Percentiles rank a stretch among this genome's conserved stretches.
These are phyloP conservation scores for Piloderma croceum DNA, from an alignment of 768 basidiomycete species.

Conservation along the genomic window DNA sequence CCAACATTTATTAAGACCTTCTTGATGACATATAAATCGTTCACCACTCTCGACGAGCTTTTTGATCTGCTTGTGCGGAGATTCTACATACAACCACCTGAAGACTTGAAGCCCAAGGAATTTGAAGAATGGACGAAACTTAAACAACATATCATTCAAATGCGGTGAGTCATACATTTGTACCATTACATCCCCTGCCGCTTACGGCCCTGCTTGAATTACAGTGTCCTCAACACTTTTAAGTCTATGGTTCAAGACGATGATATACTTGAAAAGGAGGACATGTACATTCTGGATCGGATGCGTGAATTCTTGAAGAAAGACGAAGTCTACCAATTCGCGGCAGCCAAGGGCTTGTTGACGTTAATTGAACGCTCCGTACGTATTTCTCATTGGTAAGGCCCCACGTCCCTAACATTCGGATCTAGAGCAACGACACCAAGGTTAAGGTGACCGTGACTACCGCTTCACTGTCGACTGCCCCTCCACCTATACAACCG, in stretches of 20 bases:
- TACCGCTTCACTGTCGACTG: too few species aligned
- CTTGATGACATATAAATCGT: constrained; percentile 94
- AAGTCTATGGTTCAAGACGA: constrained; percentile 85
- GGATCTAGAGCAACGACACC: too few species aligned
- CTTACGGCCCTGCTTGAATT: constrained; percentile 5
- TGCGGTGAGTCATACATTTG: constrained; percentile 58
- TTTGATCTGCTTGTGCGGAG: constrained; percentile 77
- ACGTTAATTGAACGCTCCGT: constrained; percentile 76
- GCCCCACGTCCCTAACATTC: too few species aligned
- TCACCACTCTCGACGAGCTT: constrained; percentile 77
- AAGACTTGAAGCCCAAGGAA: constrained; percentile 55
- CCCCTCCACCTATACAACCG: too few species aligned
- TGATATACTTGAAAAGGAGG: constrained; percentile 81
- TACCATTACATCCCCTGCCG: not conserved
- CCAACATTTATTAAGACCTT: constrained; percentile 81
- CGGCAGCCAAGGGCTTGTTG: constrained; percentile 71
- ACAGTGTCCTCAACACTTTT: constrained; percentile 86
- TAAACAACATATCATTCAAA: constrained; percentile 83
- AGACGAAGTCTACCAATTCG: constrained; percentile 55
- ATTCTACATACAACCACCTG: constrained; percentile 74
- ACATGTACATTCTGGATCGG: constrained; percentile 70
- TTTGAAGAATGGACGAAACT: constrained; percentile 72
- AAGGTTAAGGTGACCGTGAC: too few species aligned
- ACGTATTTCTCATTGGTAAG: constrained; percentile 29
- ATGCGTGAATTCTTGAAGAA: constrained; percentile 77